Evolutionary conservation across 768 basidiomycete genomes (phyloP).

Genomic region (Rhizopogon sp.): DNA sequence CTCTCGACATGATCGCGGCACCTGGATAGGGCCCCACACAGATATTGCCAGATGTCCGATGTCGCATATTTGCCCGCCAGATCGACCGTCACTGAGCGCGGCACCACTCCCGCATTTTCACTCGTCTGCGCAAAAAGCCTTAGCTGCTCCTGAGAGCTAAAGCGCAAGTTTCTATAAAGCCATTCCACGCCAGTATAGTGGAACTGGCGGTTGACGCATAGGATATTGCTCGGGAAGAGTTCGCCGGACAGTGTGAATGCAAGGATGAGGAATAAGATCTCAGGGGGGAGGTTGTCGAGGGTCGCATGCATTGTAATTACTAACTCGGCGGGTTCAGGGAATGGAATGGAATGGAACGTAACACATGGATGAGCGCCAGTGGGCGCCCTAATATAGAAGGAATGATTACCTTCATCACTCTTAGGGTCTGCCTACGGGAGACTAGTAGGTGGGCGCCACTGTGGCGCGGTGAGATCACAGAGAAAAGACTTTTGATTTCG

Average conservation of each 20-base stretch:
- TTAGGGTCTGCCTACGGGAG: too few relatives aligned
- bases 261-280: conserved; percentile 17
- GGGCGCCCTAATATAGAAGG: too few relatives aligned
- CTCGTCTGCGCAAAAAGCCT: conserved; percentile 9
- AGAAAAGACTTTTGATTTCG: too few relatives aligned
- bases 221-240: conserved; percentile 15
- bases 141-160: conserved; percentile 19
- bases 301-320: neutral
- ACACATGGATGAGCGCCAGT: neutral
- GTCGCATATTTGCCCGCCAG: conserved; percentile 26
- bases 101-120: conserved; percentile 14
- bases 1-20: conserved; percentile 11
- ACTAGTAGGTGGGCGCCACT: too few relatives aligned
- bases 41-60: conserved; percentile 19
- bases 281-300: conserved; percentile 16
- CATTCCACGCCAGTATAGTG: conserved; percentile 11
- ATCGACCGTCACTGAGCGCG: conserved; percentile 22
- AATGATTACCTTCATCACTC: too few relatives aligned
- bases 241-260: conserved; percentile 8
- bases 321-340: neutral
- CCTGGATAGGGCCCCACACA: conserved; percentile 22
- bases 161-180: conserved; percentile 23
- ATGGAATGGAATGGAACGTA: neutral
- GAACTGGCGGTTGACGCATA: conserved; percentile 18
- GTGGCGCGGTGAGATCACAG: too few relatives aligned